phyloP scores from a whole-genome alignment of 352 stramenopile species.

The Phytophthora lateralis region DNA sequence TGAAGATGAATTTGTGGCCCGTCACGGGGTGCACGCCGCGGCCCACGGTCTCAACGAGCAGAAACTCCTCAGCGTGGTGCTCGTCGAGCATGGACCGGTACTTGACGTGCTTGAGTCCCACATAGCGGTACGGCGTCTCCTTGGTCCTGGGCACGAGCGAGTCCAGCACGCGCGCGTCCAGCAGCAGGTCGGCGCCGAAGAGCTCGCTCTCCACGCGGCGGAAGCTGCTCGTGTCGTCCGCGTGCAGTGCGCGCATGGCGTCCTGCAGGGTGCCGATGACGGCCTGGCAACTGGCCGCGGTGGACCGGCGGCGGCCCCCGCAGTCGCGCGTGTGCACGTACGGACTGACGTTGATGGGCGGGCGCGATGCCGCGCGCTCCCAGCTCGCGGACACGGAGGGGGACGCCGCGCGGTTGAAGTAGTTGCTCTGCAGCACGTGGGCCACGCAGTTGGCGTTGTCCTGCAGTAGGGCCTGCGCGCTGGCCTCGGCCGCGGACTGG shows the following conservation, averaged over 20 bases:
- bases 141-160: conserved; percentile 70
- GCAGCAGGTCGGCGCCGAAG: conserved; percentile 56
- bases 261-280: conserved; percentile 66
- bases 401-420: conserved; percentile 39
- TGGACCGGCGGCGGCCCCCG: conserved; percentile 51
- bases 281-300: conserved; percentile 54
- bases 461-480: conserved; percentile 30
- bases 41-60: conserved; percentile 64
- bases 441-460: conserved; percentile 44
- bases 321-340: conserved; percentile 52
- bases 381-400: conserved; percentile 40
- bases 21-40: conserved; percentile 49
- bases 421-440: conserved; percentile 41
- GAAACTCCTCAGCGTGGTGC: conserved; percentile 61
- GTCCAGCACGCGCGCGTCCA: conserved; percentile 75
- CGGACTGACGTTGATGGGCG: conserved; percentile 51
- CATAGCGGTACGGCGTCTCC: conserved; percentile 70
- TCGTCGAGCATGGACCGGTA: conserved; percentile 68
- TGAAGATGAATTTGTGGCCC: conserved; percentile 59
- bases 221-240: conserved; percentile 59
- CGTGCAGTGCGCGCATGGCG: conserved; percentile 58
- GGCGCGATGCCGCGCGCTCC: conserved; percentile 38
- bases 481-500: conserved; percentile 35
- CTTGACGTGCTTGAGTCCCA: conserved; percentile 81
- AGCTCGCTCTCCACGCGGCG: conserved; percentile 62